Percentiles rank a stretch among this genome's conserved stretches.
Conservation (phyloP, 208 protist genomes). For the Crithidia acanthocephali region DNA sequence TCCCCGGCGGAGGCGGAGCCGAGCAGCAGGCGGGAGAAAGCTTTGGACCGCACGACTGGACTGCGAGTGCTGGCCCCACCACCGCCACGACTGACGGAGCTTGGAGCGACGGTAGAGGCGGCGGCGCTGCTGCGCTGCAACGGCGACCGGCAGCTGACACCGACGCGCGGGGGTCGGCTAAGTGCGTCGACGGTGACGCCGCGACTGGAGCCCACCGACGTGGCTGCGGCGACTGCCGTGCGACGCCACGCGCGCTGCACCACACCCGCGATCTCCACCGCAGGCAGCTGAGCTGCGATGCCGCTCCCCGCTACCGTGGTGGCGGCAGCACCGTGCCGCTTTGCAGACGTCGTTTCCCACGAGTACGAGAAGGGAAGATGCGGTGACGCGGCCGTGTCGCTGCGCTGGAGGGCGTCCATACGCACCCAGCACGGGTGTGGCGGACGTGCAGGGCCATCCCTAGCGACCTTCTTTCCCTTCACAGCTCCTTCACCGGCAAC, state of each 20-base stretch:
- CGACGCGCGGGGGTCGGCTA: neutral
- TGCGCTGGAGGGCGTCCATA: constrained; percentile 3
- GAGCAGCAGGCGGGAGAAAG: neutral
- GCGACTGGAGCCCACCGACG: no score
- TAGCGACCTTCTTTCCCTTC: no score
- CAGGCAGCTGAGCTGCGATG: neutral
- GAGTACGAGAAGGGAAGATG: neutral
- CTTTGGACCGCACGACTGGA: neutral
- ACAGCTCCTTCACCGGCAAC: no score
- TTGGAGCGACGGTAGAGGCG: neutral
- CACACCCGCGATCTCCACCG: constrained; percentile 17
- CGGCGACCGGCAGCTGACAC: neutral
- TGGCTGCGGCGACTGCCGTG: no score
- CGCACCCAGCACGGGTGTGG: constrained; percentile 25
- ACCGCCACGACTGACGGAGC: neutral
- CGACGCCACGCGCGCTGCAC: constrained; percentile 9
- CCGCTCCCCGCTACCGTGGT: neutral
- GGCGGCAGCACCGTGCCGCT: neutral
- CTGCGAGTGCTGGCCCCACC: neutral
- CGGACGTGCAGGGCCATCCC: neutral
- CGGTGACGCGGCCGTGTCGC: neutral
- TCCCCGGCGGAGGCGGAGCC: constrained; percentile 9
- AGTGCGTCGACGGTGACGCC: neutral
- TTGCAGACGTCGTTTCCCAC: neutral
- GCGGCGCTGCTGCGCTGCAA: neutral